Evolutionary conservation across 2,329 filamentous ascomycete genomes (phyloP), one percentile per base, ranked within the genome.

Genomic region (Fusarium sp.): DNA sequence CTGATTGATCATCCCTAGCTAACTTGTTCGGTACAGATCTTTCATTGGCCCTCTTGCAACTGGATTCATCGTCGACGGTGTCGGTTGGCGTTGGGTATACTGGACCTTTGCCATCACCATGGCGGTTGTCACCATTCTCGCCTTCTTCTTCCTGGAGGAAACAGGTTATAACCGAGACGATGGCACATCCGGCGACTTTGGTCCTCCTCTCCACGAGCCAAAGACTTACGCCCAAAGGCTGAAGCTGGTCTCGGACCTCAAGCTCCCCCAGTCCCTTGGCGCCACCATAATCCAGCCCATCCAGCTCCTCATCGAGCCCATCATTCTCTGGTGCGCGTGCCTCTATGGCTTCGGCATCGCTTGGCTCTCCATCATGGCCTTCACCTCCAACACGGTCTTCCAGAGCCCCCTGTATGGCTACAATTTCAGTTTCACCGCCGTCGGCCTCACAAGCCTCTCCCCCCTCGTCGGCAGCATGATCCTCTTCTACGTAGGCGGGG

Each of bases 1-100:
- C n/a, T 42, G n/a, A 20, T 42, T 20, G n/a, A 13, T 13, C 9
- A 20, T 42, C 40, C 6, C 11, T 20, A n/a, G n/a, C n/a, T 73
- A 85, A 54, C 11, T 16, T 31, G 9, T 31, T 54, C 18, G 27
- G 16, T 13, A 14, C 25, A 54, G 18, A 29, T 54, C 47, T 9
- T 54, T 54, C 5, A 5, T 54, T 14, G 47, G 47, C 6, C 47
- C 47, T 18, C 47, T 31, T 6, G 47, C 47, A 9, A 54, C 27
- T 11, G 27, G 27, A 11, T 54, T 54, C 27, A 54, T 54, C 25
- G 47, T 54, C 9, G 47, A 54, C 47, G 47, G 47, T 2, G 27
- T 54, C 14, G 47, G 47, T 16, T 54, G 47, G 47, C 27, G 47
- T 4, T 31, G 47, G 47, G 47, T 54, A n/a, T 54, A 31, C 10